Percentiles rank a stretch among this genome's conserved stretches.
Evolutionary conservation across 202 grass and related monocot species (phyloP).

Genomic region (Miscanthus sacchariflorus): DNA sequence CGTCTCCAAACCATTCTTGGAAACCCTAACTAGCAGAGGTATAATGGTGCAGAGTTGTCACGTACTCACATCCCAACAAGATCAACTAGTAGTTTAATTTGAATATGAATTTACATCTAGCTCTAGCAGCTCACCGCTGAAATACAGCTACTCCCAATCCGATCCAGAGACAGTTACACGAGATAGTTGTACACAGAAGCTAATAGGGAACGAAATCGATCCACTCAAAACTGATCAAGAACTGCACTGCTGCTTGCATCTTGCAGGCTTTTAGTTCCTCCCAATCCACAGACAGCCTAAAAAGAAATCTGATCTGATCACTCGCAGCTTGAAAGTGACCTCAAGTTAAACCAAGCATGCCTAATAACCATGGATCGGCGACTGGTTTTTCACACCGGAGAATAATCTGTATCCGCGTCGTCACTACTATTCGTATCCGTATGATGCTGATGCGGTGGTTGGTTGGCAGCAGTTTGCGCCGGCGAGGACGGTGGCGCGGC

Average conservation of each 20-base stretch:
- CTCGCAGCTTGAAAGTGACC: background rate
- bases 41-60: too few relatives aligned
- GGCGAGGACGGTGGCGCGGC: slow-evolving; percentile 49
- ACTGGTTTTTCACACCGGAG: slow-evolving; percentile 10
- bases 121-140: too few relatives aligned
- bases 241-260: background rate
- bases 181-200: background rate
- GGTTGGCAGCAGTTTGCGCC: background rate
- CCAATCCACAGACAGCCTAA: background rate
- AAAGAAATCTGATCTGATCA: background rate
- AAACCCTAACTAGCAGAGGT: too few relatives aligned
- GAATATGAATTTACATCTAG: background rate
- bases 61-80: too few relatives aligned
- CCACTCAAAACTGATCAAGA: background rate
- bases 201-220: background rate
- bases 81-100: background rate
- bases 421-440: background rate
- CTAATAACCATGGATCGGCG: background rate
- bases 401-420: background rate
- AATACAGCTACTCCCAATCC: too few relatives aligned
- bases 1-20: too few relatives aligned
- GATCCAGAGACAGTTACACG: too few relatives aligned
- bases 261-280: background rate
- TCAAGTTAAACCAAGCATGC: background rate
- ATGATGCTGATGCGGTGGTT: background rate